These are phyloP conservation scores for Bryoerythrophyllum caledonicum DNA, from an alignment of 225 moss, liverwort and hornwort genomes.

Conservation along the genomic window DNA sequence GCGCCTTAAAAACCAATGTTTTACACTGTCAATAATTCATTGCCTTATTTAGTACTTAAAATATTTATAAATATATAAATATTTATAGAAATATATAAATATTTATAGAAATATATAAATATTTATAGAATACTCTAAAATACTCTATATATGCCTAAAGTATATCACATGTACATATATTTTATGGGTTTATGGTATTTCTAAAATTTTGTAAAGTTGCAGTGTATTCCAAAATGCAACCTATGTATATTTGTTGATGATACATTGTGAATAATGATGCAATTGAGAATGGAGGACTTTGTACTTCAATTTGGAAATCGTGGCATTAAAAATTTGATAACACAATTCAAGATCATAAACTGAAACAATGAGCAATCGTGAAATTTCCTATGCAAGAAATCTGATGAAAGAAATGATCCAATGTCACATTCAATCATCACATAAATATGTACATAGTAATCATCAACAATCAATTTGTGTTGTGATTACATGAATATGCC, in stretches of 20 bases:
- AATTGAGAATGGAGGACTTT: not conserved
- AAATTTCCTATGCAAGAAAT: not conserved
- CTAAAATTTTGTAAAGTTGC: not conserved
- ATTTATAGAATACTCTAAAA: not conserved
- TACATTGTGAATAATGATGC: not conserved
- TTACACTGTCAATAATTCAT: too few relatives aligned
- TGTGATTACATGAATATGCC: not conserved
- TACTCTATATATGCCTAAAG: not conserved
- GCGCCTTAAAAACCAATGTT: too few relatives aligned
- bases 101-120: not conserved
- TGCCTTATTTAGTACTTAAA: too few relatives aligned
- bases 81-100: not conserved
- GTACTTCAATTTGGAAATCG: fast-evolving
- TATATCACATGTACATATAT: not conserved
- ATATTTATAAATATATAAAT: not conserved
- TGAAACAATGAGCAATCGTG: not conserved
- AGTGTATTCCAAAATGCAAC: not conserved
- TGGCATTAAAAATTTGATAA: fast-evolving
- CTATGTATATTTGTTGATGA: not conserved
- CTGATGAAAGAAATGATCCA: not conserved
- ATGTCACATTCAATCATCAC: not conserved
- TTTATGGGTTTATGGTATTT: not conserved
- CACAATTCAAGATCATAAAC: not conserved
- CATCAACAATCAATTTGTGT: not conserved
- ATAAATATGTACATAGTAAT: fast-evolving